A percentile compares a stretch with the other conserved stretches of the same genome.
Evolutionary conservation across 352 stramenopile genomes (phyloP).

Genomic region (Phytophthora palmivora): DNA sequence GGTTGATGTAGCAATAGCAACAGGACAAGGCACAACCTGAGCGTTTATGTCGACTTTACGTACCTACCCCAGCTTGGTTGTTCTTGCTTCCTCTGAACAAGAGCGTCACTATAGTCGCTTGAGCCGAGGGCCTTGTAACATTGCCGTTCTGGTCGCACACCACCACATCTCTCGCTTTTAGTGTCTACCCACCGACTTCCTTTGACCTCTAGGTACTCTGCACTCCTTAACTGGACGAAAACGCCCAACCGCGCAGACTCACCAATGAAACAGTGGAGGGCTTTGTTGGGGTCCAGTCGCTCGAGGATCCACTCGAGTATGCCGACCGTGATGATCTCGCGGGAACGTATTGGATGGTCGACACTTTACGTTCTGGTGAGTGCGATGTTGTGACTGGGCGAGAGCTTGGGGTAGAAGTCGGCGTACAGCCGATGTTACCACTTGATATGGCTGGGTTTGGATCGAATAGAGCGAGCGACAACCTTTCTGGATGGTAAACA

Average conservation of each 20-base stretch:
- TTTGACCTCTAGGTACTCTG: conserved; percentile 3
- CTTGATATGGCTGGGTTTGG: conserved; percentile 5
- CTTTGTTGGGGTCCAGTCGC: background rate
- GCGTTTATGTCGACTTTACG: too few relatives aligned
- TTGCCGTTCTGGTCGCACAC: too few relatives aligned
- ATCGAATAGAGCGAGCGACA: background rate
- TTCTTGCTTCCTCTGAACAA: too few relatives aligned
- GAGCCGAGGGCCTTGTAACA: too few relatives aligned
- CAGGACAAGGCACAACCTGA: too few relatives aligned
- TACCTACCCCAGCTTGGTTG: too few relatives aligned
- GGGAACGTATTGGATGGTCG: background rate
- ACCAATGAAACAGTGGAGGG: conserved; percentile 6
- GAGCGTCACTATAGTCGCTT: too few relatives aligned
- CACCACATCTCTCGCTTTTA: conserved; percentile 2
- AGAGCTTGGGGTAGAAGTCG: background rate
- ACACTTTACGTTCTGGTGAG: background rate
- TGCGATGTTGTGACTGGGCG: background rate
- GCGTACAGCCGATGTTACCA: conserved; percentile 4
- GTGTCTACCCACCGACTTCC: background rate
- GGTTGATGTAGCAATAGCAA: too few relatives aligned
- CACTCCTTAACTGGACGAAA: background rate
- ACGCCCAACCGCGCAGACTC: conserved; percentile 4
- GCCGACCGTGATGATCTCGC: background rate
- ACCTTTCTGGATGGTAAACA: too few relatives aligned
- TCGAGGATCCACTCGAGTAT: background rate